These are phyloP conservation scores for Stygiomarasmius scandens DNA, from an alignment of 1,284 basidiomycete genomes.

Conservation along the genomic window DNA sequence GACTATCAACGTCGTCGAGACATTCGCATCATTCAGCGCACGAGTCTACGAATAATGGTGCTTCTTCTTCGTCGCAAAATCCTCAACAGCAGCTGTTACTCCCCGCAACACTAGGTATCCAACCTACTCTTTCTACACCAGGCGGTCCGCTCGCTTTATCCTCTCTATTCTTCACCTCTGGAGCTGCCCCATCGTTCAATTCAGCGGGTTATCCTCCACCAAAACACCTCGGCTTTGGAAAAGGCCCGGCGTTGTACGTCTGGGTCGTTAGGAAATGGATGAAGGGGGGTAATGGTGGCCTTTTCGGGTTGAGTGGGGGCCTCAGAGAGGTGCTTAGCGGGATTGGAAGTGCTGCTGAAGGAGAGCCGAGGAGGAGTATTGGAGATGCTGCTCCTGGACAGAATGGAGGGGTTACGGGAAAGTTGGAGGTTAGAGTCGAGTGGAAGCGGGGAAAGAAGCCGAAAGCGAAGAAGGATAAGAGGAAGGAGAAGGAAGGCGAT, in stretches of 20 bases:
- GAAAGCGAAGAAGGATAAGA: slow-evolving; percentile 21
- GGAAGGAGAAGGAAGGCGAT: slow-evolving; percentile 14
- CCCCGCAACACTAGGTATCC: slow-evolving; percentile 20
- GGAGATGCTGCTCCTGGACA: slow-evolving; percentile 13
- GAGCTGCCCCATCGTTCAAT: slow-evolving; percentile 13
- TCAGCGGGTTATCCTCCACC: slow-evolving; percentile 23
- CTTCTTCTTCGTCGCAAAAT: too few species aligned
- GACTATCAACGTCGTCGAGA: not conserved
- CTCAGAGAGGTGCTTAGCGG: slow-evolving; percentile 16
- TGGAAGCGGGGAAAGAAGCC: slow-evolving; percentile 61
- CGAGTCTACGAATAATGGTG: not conserved
- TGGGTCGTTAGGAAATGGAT: slow-evolving; percentile 85
- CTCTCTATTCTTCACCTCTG: not conserved
- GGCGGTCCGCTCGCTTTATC: slow-evolving; percentile 10
- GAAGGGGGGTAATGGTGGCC: slow-evolving; percentile 41
- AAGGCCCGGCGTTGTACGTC: slow-evolving; percentile 63
- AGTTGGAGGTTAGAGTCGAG: slow-evolving; percentile 73
- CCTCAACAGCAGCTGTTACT: not conserved
- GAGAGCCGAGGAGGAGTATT: too few species aligned
- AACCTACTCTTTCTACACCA: slow-evolving; percentile 19
- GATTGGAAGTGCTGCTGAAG: slow-evolving; percentile 2
- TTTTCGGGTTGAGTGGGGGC: slow-evolving; percentile 34
- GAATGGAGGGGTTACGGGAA: slow-evolving; percentile 16
- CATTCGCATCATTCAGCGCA: not conserved
- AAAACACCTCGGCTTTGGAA: slow-evolving; percentile 14